A percentile compares a stretch with the other conserved stretches of the same genome.
Evolutionary conservation across 768 basidiomycete genomes (phyloP).

Genomic region (Collybia sordida): DNA sequence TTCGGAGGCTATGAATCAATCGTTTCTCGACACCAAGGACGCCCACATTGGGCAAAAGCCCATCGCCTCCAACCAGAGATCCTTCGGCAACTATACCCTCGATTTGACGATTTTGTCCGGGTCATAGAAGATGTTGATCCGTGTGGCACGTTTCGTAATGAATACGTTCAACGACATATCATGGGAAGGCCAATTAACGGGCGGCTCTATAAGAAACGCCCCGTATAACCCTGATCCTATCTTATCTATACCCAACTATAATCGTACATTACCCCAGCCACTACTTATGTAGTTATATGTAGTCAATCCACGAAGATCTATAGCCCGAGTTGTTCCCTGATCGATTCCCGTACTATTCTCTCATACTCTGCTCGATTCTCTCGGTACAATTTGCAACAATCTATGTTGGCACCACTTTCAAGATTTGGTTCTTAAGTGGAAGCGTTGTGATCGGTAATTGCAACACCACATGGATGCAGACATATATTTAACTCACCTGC

Average conservation of each 20-base stretch:
- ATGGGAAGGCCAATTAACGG: constrained; percentile 55
- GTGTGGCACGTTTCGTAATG: constrained; percentile 76
- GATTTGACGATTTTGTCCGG: constrained; percentile 72
- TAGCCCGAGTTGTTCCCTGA: constrained; percentile 83
- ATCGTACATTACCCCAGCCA: constrained; percentile 13
- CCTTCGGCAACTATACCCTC: constrained; percentile 73
- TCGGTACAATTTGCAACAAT: constrained; percentile 95
- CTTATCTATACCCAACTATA: constrained; percentile 3
- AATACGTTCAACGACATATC: constrained; percentile 87
- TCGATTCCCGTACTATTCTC: constrained; percentile 76
- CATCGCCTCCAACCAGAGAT: constrained; percentile 67
- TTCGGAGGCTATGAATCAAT: constrained; percentile 79
- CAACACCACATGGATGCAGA: constrained; percentile 6
- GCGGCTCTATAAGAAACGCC: constrained; percentile 39
- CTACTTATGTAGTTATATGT: not conserved
- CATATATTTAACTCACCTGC: constrained; percentile 58
- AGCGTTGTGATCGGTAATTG: constrained; percentile 16
- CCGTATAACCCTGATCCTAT: constrained; percentile 9
- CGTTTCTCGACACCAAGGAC: constrained; percentile 65
- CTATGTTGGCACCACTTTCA: constrained; percentile 95
- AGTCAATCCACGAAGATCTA: constrained; percentile 27
- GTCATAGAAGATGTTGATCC: constrained; percentile 75
- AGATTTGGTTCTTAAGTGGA: constrained; percentile 80
- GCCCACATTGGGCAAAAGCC: constrained; percentile 97
- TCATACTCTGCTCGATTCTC: constrained; percentile 91